Evolutionary conservation across 371 early-diverging fungal species (phyloP), one percentile per base, ranked within the genome.

Genomic region (Rhizopus arrhizus): DNA sequence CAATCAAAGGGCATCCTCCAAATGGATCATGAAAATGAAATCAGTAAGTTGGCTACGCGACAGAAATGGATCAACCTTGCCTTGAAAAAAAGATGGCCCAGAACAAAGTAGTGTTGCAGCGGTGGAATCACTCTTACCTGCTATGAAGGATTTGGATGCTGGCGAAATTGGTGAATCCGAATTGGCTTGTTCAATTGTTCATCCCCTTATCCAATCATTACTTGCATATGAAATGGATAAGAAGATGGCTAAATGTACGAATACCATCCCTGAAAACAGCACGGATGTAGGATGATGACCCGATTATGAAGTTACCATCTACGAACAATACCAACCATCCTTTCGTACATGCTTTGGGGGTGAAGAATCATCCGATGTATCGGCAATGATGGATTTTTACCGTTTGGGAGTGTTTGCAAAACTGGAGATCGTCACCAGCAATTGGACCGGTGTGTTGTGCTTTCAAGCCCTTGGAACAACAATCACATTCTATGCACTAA

Each of bases 401-500:
- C 33, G 52, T 51, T 34, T 51, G 52, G 52, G 52, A 34, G 52
- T 51, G 11, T 54, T 54, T 22, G 55, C 55, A 1, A 54, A 54
- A 46, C 33, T 56, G 56, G 56, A 56, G 35, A 45, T 56, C n/a
- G 45, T 56, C 5, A 15, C 56, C 46, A 56, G 56, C 33, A 56
- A 56, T 33, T 13, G 46, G 28, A 56, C 56, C 33, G 46, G 56
- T 46, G 56, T 56, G 45, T 46, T 56, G 46, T 56, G 45, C 22
- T 56, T 45, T 15, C 45, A 56, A 46, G 56, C 56, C 4, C 56
- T 56, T 56, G 56, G 56, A 56, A 43, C 56, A 41, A 4, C 56
- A 42, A 12, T 56, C n/a, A 45, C 46, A 28, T 56, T 56, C 8
- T 45, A 56, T 32, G 35, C 56, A 16, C 7, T 56, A 33, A 56